These are phyloP conservation scores for Puccinellia tenuiflora DNA, from an alignment of 176 grass and related monocot species.

Conservation along the genomic window DNA sequence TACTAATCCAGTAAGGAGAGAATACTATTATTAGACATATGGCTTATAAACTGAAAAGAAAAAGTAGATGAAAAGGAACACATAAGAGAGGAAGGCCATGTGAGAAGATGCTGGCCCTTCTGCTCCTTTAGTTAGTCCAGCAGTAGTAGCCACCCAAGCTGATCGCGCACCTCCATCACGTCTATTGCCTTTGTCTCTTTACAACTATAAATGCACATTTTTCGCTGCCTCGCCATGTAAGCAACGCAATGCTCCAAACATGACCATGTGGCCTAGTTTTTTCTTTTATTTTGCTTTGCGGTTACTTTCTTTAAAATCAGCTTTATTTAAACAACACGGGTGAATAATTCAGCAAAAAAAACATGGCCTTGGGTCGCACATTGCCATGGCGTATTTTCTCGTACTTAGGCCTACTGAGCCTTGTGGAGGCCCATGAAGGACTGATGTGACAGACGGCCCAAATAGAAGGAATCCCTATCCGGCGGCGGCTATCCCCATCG, in stretches of 20 bases:
- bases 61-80: too few relatives aligned
- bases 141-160: background rate
- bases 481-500: slow-evolving; percentile 11
- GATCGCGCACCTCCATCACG: background rate
- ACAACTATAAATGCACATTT: background rate
- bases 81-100: background rate
- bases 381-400: background rate
- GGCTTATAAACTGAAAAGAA: too few relatives aligned
- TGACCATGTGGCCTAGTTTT: background rate
- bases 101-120: background rate
- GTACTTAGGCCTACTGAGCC: background rate
- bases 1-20: too few relatives aligned
- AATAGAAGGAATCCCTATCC: background rate
- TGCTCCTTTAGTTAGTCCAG: background rate
- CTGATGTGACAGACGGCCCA: slow-evolving; percentile 4
- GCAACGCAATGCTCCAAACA: background rate
- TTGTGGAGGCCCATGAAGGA: background rate
- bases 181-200: background rate
- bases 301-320: background rate
- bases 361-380: too few relatives aligned
- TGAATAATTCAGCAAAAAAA: too few relatives aligned
- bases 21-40: too few relatives aligned
- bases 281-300: background rate
- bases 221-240: background rate
- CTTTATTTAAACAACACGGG: too few relatives aligned